Conservation (phyloP, 2,329 filamentous ascomycete species). For the Magnaporthales sp. region DNA sequence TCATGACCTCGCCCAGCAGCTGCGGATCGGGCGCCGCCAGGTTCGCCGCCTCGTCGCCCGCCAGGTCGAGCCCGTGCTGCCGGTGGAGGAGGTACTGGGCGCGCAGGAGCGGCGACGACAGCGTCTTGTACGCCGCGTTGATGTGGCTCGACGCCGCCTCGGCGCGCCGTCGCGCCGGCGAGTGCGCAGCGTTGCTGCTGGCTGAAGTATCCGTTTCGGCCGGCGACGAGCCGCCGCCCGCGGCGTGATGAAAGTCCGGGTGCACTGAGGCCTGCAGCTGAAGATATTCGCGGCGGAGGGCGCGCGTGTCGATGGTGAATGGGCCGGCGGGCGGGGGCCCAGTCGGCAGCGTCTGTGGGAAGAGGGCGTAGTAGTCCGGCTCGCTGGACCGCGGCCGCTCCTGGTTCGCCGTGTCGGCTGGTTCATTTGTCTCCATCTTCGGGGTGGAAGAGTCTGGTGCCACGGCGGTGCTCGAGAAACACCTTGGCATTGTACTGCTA, state of each 20-base stretch:
- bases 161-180: constrained; percentile 36
- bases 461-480: neutral
- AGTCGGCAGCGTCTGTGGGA: constrained; percentile 65
- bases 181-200: constrained; percentile 3
- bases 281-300: constrained; percentile 78
- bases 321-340: constrained; percentile 71
- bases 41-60: constrained; percentile 62
- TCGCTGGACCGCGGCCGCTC: neutral
- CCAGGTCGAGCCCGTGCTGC: constrained; percentile 66
- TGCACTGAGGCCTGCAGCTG: constrained; percentile 70
- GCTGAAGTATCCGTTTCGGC: neutral
- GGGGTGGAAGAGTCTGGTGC: constrained; percentile 30
- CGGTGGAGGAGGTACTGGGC: constrained; percentile 79
- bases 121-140: constrained; percentile 86
- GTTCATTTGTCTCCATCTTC: constrained; percentile 34
- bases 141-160: constrained; percentile 75
- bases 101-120: constrained; percentile 66
- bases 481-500: neutral
- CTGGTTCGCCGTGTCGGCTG: neutral
- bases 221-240: constrained; percentile 10
- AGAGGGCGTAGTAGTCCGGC: constrained; percentile 66
- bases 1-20: constrained; percentile 71
- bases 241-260: constrained; percentile 53
- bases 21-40: constrained; percentile 51
- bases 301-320: constrained; percentile 63